These are phyloP conservation scores for Suillus sp. DNA, from an alignment of 768 basidiomycete genomes.

Conservation along the genomic window DNA sequence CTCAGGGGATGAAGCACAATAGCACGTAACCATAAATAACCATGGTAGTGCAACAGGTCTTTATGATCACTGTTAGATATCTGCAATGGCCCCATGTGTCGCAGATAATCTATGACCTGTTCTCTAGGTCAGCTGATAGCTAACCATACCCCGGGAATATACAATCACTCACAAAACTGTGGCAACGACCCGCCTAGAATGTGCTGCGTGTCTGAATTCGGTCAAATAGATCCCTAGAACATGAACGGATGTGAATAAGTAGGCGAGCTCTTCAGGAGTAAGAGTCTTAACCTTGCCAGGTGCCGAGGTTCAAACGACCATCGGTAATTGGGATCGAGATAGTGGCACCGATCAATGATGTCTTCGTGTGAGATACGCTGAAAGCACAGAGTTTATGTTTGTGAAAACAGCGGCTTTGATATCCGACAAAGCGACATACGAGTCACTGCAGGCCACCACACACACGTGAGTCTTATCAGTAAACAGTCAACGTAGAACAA, in stretches of 20 bases:
- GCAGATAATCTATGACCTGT: neutral
- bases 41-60: too few species aligned
- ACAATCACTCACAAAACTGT: slow-evolving; percentile 65
- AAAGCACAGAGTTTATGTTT: neutral
- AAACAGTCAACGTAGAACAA: slow-evolving; percentile 27
- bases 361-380: slow-evolving; percentile 90
- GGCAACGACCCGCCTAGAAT: slow-evolving; percentile 72
- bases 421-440: slow-evolving; percentile 46
- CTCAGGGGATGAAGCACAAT: neutral
- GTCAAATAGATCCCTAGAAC: slow-evolving; percentile 77
- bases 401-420: slow-evolving; percentile 13
- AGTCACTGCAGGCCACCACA: slow-evolving; percentile 54
- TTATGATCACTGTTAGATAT: neutral
- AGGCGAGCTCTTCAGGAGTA: neutral
- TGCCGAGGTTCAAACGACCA: slow-evolving; percentile 77
- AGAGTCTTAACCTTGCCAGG: slow-evolving; percentile 77
- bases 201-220: slow-evolving; percentile 74
- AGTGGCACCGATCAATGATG: slow-evolving; percentile 80
- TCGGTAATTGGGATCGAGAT: slow-evolving; percentile 84
- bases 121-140: neutral
- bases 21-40: neutral
- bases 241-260: neutral
- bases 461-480: slow-evolving; percentile 15
- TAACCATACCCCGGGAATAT: neutral
- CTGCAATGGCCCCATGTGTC: neutral